Evolutionary conservation across 257 asterid genomes (phyloP), one percentile per base, ranked within the genome.

Genomic region (Haberlea rhodopensis): DNA sequence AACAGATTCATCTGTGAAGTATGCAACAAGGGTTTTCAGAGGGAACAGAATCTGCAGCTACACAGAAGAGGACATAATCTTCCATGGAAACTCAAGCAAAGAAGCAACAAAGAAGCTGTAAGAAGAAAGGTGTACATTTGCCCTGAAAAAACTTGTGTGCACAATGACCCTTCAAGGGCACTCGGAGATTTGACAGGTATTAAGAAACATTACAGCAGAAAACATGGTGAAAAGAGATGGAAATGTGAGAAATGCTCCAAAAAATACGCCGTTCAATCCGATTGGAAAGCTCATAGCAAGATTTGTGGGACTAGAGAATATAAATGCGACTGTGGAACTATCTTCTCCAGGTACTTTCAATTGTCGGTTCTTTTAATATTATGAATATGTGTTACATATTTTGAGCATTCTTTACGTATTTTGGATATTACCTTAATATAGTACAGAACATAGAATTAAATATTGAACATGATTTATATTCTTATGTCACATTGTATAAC

Each of bases 201-300:
- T 73, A 91, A 88, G 78, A 91, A 88, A 23, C 98, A 88, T 31
- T 91, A 29, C 67, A 86, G 94, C 69, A 66, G 98, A 25, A 91
- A 91, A 62, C 98, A 91, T 58, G 96, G 98, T 4, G 98, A 91
- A 80, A 86, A 91, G 83, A 91, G 86, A 27, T 91, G 95, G 95
- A 90, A 90, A 75, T 90, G 97, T 46, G 96, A 88, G n/a, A 90
- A 88, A 15, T 91, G 96, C 37, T 83, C 94, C 4, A 91, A 91
- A 68, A 88, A 88, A 52, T 91, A 91, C 53, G 98, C 96, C 3
- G 98, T 91, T 13, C 96, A 87, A 53, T 91, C 98, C 0, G 98
- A 91, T 58, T 88, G 98, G 98, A 91, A 91, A 80, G 98, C 98
- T 62, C 96, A 88, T 75, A 66, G 79, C 69, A 91, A 91, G 89